Evolutionary conservation across 1,284 basidiomycete genomes (phyloP), one percentile per base, ranked within the genome.

Genomic region (Athelia psychrophila): DNA sequence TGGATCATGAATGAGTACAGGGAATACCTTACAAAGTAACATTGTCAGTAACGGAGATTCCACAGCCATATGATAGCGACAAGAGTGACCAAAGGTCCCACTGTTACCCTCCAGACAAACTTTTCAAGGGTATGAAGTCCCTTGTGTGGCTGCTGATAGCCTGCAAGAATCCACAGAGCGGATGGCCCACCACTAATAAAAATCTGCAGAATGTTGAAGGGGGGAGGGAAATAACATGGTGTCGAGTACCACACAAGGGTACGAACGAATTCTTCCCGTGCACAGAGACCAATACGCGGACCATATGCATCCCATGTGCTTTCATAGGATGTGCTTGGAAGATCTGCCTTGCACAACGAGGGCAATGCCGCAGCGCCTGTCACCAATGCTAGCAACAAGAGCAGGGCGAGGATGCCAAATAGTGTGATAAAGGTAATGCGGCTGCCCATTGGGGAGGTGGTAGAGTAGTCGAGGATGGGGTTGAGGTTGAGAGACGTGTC

Each of bases 281-380:
- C 76, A 18, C 66, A 60, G 6, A 72, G 54, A 5, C 80, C 80
- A 27, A 78, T 65, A 1, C 60, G 52, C 25, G 51, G 46, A 2
- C 79, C 75, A 60, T 78, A 83, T 22, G 67, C 65, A 56, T 83
- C 79, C 81, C 81, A 84, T 15, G 57, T 54, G 9, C 24, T 53
- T 44, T 23, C 25, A 51, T 24, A 47, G 23, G 4, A 6, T 23
- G 22, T 46, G 24, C 48, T 42, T 47, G 47, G 45, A 57, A 49
- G 52, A 5, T 42, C 38, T 18, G 20, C 20, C 5, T 42, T 6
- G 38, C n/a, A 42, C 56, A 38, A 47, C 45, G 27, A 57, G 44
- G 46, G 56, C 35, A 56, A 51, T 20, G 46, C 51, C 19, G 57
- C 55, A 10, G 66, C 60, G 12, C 74, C 60, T 35, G 72, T 59